Base-by-base conservation (phyloP, 2,329 filamentous ascomycete genomes). In the Claviceps sp. region DNA sequence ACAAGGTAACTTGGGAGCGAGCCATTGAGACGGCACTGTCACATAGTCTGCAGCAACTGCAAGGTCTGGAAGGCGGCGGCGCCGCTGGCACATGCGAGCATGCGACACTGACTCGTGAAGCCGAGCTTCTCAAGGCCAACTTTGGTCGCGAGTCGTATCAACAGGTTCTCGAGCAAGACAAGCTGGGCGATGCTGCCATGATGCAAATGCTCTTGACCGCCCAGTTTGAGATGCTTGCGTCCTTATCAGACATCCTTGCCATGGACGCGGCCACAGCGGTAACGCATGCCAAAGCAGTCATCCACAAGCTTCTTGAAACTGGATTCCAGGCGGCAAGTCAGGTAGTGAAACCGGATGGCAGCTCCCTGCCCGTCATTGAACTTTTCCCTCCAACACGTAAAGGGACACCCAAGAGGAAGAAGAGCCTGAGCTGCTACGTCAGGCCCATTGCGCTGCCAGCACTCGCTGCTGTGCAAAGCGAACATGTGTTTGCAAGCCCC, bases 151-250 rank as follows among this genome's bases (percentile, higher is more conserved):
- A 97, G 55, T 79, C 85, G 1, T 79, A 91, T 57, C 72, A 78
- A 13, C 82, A 88, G 50, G 79, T 96, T 20, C 67, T 89, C 11
- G 89, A 97, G 51, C 83, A 93, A 61, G 90, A 97, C 56, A 91
- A 85, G 69, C 75, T 78, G 26, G 85, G 84, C 13, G 89, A 96
- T 63, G 80, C 84, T 20, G 81, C 79, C 18, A 80, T 86, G 57
- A 76, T 95, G 61, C 90, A 96, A 67, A 79, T 87, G 48, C 76
- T 98, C 51, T 78, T 97, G 11, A 84, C 86, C 50, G 88, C 91
- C 13, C 91, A 97, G 61, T 95, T 98, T 59, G 90, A 96, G 61
- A 91, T 90, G 2, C 79, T 97, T 55, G 75, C 87, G 4, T 88
- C 89, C 0, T 78, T 98, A 51, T 82, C 85, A 51, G 86, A 88